These are phyloP conservation scores for Dendrobium chrysotoxum DNA, from an alignment of 106 monocot species.

Conservation along the genomic window DNA sequence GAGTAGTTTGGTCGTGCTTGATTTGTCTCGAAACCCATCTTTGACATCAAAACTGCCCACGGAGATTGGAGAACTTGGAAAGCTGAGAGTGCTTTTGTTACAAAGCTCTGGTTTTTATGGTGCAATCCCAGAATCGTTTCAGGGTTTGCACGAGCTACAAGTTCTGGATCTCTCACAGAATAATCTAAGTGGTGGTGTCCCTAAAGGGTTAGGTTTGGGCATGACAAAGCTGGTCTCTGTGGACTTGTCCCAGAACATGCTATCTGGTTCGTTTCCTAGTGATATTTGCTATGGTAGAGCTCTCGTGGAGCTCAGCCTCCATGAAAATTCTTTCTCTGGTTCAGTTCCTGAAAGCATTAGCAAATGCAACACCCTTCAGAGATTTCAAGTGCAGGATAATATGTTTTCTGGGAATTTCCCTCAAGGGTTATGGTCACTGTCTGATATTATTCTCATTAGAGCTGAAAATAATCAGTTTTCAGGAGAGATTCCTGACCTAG, in stretches of 20 bases:
- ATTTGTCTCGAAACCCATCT: constrained; percentile 46
- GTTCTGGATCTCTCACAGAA: constrained; percentile 52
- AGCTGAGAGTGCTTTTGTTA: constrained; percentile 29
- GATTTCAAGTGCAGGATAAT: constrained; percentile 59
- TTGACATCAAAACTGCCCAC: constrained; percentile 35
- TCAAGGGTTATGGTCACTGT: constrained; percentile 54
- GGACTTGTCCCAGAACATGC: constrained; percentile 58
- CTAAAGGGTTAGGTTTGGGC: constrained; percentile 42
- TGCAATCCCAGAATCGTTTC: constrained; percentile 34
- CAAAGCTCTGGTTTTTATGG: constrained; percentile 51
- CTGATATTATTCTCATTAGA: constrained; percentile 34
- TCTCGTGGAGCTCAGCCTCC: constrained; percentile 37
- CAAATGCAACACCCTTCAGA: constrained; percentile 42
- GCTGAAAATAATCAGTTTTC: constrained; percentile 61
- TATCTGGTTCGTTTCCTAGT: constrained; percentile 51
- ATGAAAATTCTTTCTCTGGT: constrained; percentile 42
- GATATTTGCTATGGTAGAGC: constrained; percentile 39
- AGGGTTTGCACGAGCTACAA: constrained; percentile 31
- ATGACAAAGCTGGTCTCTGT: constrained; percentile 34
- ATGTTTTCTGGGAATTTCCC: constrained; percentile 45
- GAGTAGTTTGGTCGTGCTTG: constrained; percentile 30
- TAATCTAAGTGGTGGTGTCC: constrained; percentile 48
- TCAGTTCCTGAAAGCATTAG: constrained; percentile 19
- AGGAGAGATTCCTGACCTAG: constrained; percentile 40
- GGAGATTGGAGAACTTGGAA: constrained; percentile 39